Base-by-base conservation (phyloP, 768 basidiomycete species). In the Pisolithus albus region DNA sequence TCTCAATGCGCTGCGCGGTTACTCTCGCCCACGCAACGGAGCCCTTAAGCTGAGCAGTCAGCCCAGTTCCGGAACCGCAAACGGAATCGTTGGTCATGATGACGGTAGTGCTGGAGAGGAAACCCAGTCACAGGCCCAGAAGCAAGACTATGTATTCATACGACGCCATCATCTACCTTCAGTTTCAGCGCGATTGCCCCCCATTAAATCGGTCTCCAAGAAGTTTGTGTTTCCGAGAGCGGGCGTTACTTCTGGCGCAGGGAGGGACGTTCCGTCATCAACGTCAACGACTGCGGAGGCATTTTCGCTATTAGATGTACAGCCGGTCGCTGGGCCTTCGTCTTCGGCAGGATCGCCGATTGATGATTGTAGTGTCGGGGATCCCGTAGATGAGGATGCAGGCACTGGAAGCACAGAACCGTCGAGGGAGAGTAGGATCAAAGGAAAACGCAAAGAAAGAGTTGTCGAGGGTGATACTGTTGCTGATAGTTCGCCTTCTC, bases 201-300 rank as follows among this genome's bases (percentile, higher is more conserved):
- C 81, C 9, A 62, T 72, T 21, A 69, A 71, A 47, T 77, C 75
- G 4, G 66, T 81, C 34, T 71, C 72, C 51, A 81, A 79, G 48
- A 75, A 72, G 42, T 82, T 82, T 53, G 67, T 73, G 13, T 82
- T 81, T 49, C 81, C 80, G 7, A 45, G n/a, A 19, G 55, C 13
- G 2, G 32, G 32, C 5, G 34, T 30, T 15, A 50, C 51, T 24
- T 24, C 59, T 1, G 42, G 19, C n/a, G 37, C 58, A 19, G 45
- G 30, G 4, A 38, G 41, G 5, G 38, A 9, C 23, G 34, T 5
- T 15, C 34, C 11, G 34, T 34, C 34, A 15, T 34, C 34, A 5
- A 34, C 34, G 11, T 5, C 34, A 5, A 15, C 13, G 13, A 15
- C 34, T 15, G 15, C 15, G 34, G 34, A 34, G 34, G 5, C 34